phyloP scores from a whole-genome alignment of 495 filamentous ascomycete species.

The Hypoxylon lenormandii region DNA sequence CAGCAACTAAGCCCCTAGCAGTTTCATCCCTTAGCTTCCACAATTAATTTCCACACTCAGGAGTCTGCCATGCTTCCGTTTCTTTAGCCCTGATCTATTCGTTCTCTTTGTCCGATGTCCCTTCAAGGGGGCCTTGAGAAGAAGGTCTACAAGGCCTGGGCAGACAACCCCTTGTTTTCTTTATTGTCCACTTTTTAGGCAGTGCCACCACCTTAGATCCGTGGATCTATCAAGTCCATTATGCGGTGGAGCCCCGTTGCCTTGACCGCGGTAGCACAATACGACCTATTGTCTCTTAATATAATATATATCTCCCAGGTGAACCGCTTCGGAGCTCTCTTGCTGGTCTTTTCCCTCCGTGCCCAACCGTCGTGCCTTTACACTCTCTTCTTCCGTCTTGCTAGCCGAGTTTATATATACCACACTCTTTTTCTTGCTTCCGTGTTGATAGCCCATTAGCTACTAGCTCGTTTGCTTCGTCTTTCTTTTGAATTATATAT shows the following conservation, averaged over 20 bases:
- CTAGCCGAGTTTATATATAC: slow-evolving; percentile 50
- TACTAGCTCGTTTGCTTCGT: slow-evolving; percentile 36
- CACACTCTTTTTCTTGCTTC: slow-evolving; percentile 49
- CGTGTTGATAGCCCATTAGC: slow-evolving; percentile 24
- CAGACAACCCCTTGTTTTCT: slow-evolving; percentile 9
- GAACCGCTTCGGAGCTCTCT: slow-evolving; percentile 36
- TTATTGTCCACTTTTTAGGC: slow-evolving; percentile 41
- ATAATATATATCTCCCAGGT: slow-evolving; percentile 52
- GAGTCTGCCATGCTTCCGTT: slow-evolving; percentile 26
- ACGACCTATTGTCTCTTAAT: too few relatives aligned
- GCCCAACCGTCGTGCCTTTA: slow-evolving; percentile 40
- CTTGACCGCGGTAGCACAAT: slow-evolving; percentile 31
- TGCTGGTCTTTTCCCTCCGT: slow-evolving; percentile 36
- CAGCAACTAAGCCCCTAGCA: slow-evolving; percentile 11
- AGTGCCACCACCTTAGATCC: slow-evolving; percentile 36
- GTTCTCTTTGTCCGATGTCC: slow-evolving; percentile 30
- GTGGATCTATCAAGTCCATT: slow-evolving; percentile 36
- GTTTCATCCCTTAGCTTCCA: slow-evolving; percentile 42
- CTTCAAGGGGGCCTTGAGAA: slow-evolving; percentile 15
- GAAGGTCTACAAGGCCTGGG: slow-evolving; percentile 1
- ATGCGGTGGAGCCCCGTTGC: slow-evolving; percentile 28
- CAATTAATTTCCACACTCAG: slow-evolving; percentile 41
- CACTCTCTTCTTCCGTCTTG: slow-evolving; percentile 46
- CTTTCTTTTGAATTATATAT: slow-evolving; percentile 45
- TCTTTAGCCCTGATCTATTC: slow-evolving; percentile 22